These are phyloP conservation scores for Neofusicoccum ribis DNA, from an alignment of 2,329 filamentous ascomycete genomes.

Conservation along the genomic window DNA sequence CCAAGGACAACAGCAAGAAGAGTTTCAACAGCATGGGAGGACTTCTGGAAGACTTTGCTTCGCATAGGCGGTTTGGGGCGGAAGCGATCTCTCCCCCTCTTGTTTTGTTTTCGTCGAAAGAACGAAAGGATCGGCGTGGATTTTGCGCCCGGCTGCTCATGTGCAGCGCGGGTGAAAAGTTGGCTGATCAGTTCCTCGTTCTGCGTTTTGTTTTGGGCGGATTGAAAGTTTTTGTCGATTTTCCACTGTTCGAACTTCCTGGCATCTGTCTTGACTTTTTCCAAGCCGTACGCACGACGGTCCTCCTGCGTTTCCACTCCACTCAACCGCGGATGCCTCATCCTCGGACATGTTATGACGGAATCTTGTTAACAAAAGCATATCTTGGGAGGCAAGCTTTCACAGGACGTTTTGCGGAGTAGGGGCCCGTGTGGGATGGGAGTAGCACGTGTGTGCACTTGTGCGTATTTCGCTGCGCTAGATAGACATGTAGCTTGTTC, in stretches of 20 bases:
- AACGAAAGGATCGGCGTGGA: conserved; percentile 7
- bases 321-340: background rate
- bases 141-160: background rate
- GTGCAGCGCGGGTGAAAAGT: conserved; percentile 2
- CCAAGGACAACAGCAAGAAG: conserved; percentile 16
- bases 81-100: conserved; percentile 17
- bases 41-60: conserved; percentile 16
- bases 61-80: conserved; percentile 13
- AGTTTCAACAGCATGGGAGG: conserved; percentile 14
- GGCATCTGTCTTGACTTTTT: conserved; percentile 11
- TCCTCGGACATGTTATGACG: conserved; percentile 9
- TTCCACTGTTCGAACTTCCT: conserved; percentile 11
- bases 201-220: conserved; percentile 12
- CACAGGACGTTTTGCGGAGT: background rate
- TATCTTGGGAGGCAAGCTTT: conserved; percentile 10
- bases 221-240: conserved; percentile 11
- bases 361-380: conserved; percentile 4
- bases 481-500: conserved; percentile 12
- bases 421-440: background rate
- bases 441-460: background rate
- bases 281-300: background rate
- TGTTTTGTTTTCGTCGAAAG: conserved; percentile 9
- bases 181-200: conserved; percentile 16
- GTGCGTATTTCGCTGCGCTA: conserved; percentile 1
- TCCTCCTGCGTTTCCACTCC: background rate